Base-by-base conservation (phyloP, 257 asterid genomes). In the Oldenlandia corymbosa region DNA sequence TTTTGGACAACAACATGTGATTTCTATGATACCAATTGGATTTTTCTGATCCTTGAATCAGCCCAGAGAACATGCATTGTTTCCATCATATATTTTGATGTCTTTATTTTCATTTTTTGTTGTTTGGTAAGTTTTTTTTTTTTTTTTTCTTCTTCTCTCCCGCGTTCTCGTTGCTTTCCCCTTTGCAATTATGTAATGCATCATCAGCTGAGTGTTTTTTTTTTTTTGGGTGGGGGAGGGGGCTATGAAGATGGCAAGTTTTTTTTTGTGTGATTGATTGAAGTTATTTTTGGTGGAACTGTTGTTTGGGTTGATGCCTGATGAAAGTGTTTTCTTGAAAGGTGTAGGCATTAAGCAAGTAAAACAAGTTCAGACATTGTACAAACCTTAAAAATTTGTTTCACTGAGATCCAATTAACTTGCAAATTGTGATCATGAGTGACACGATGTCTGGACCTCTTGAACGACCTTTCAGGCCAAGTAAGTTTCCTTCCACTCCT, bases 361-460 rank as follows among this genome's bases (percentile, higher is more conserved):
- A 41, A n/a, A 39, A 1, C n/a, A 26, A 51, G 62, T 70, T 70
- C 70, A 48, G 55, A 51, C 70, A 63, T 63, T 56, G 65, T 56
- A 52, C 42, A 34, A 2, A 48, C 32, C 30, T 58, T 24, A 16
- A 12, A 14, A n/a, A n/a, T 7, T 3, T 3, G 21, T 9, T 42
- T 20, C 46, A 10, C 10, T 3, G 43, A 34, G 18, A 57, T 32
- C 24, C 67, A 48, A 34, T 34, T 9, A 21, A 49, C 57, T 60
- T 39, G 53, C 61, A 5, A 43, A 30, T 60, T 51, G 56, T 79
- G 64, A 64, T 66, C 73, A 79, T 71, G 80, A 80, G 84, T 76
- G 97, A 81, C 81, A 70, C 75, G 69, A 79, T 75, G 87, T 82
- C 88, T 13, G 95, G 83, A 77, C 79, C 81, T 62, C 60, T 73